Evolutionary conservation across 2,329 filamentous ascomycete species (phyloP).

Genomic region (Colletotrichum trifolii): DNA sequence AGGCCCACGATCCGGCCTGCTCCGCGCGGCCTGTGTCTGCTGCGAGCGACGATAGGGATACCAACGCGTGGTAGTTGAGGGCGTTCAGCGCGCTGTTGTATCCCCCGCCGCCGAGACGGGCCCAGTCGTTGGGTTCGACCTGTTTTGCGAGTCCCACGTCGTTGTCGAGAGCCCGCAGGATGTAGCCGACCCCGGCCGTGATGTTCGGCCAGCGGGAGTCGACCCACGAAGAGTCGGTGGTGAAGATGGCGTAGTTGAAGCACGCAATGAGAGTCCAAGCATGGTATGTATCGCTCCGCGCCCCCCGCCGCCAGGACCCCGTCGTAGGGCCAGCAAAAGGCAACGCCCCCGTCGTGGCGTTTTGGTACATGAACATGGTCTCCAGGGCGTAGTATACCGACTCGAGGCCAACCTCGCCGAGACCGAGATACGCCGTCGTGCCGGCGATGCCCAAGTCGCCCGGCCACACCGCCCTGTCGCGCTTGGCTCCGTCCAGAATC

Average conservation of each 20-base stretch:
- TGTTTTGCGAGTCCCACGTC: slow-evolving; percentile 36
- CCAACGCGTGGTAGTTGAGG: slow-evolving; percentile 45
- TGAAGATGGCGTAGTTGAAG: slow-evolving; percentile 62
- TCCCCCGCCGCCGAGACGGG: slow-evolving; percentile 42
- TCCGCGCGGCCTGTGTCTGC: slow-evolving; percentile 18
- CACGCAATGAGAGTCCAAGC: slow-evolving; percentile 63
- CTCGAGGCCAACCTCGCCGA: slow-evolving; percentile 57
- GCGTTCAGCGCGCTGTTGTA: slow-evolving; percentile 47
- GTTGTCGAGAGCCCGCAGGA: slow-evolving; percentile 34
- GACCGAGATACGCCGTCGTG: slow-evolving; percentile 60
- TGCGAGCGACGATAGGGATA: slow-evolving; percentile 39
- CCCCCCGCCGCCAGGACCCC: slow-evolving; percentile 36
- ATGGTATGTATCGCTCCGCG: slow-evolving; percentile 40
- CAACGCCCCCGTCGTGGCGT: slow-evolving; percentile 39
- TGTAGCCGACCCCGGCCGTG: slow-evolving; percentile 43
- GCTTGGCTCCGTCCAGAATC: slow-evolving; percentile 63
- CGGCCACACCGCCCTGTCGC: slow-evolving; percentile 67
- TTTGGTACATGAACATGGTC: slow-evolving; percentile 52
- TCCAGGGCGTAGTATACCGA: slow-evolving; percentile 59
- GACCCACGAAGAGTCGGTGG: slow-evolving; percentile 55
- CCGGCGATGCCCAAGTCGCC: slow-evolving; percentile 67
- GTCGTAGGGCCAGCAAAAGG: slow-evolving; percentile 42
- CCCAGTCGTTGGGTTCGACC: slow-evolving; percentile 44
- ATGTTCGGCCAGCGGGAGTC: slow-evolving; percentile 55
- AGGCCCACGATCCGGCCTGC: slow-evolving; percentile 29